Evolutionary conservation across 495 filamentous ascomycete genomes (phyloP).

Genomic region (Penicillium roqueforti): DNA sequence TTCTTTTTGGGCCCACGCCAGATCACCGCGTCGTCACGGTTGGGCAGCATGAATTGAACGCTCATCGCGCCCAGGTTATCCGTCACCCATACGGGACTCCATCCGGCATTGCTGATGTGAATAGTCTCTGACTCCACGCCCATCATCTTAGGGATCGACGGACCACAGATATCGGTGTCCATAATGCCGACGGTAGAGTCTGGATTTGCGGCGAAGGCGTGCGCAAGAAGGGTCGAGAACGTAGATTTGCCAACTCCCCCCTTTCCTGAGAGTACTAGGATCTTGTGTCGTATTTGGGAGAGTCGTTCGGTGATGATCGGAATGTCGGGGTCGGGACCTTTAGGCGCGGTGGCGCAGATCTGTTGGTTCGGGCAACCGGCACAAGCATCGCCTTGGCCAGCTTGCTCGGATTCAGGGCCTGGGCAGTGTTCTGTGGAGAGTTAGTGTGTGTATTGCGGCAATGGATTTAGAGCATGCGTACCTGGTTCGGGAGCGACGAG

Average conservation of each 20-base stretch:
- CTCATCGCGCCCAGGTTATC: constrained; percentile 94
- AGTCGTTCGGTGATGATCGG: constrained; percentile 81
- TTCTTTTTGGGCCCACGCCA: constrained; percentile 99
- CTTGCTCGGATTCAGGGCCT: constrained; percentile 81
- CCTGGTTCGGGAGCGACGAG: constrained; percentile 91
- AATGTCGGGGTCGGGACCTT: constrained; percentile 93
- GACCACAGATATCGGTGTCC: constrained; percentile 96
- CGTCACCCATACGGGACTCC: constrained; percentile 89
- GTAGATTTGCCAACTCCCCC: constrained; percentile 96
- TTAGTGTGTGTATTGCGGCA: constrained; percentile 2
- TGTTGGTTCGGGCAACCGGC: constrained; percentile 91
- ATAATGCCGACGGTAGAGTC: constrained; percentile 80
- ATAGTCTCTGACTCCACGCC: constrained; percentile 91
- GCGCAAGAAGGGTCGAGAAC: constrained; percentile 78
- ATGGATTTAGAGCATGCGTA: constrained; percentile 26
- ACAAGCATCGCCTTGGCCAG: constrained; percentile 84
- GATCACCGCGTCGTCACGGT: constrained; percentile 87
- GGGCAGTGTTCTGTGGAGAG: constrained; percentile 74
- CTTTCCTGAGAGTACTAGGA: constrained; percentile 89
- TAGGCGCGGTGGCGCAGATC: constrained; percentile 91
- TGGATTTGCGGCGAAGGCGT: constrained; percentile 77
- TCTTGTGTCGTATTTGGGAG: constrained; percentile 77
- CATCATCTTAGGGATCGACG: constrained; percentile 96
- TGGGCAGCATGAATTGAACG: constrained; percentile 95
- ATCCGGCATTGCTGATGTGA: constrained; percentile 75